Evolutionary conservation across 352 stramenopile genomes (phyloP).

Genomic region (Pythium aristosporum): DNA sequence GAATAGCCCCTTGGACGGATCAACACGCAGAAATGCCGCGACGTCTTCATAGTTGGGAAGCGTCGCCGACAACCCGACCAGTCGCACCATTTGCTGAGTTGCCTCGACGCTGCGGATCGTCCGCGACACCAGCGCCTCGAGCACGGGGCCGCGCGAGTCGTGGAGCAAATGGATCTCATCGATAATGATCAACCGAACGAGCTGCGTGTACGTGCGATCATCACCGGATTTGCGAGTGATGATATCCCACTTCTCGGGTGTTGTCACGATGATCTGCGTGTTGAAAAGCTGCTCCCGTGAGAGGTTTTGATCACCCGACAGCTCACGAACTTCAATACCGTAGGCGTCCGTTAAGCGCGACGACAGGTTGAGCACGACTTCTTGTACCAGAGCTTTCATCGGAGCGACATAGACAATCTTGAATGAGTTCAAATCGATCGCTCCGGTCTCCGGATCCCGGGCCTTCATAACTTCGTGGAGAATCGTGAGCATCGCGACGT

Average conservation of each 20-base stretch:
- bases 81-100: conserved; percentile 95
- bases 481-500: conserved; percentile 98
- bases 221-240: conserved; percentile 98
- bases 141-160: conserved; percentile 97
- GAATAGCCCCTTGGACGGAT: conserved; percentile 97
- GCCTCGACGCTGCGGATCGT: conserved; percentile 98
- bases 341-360: conserved; percentile 92
- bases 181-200: conserved; percentile 99
- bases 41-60: conserved; percentile 99
- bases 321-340: conserved; percentile 94
- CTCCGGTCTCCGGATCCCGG: conserved; percentile 65
- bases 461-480: conserved; percentile 97
- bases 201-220: conserved; percentile 96
- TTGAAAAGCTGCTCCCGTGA: conserved; percentile 97
- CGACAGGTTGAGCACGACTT: conserved; percentile 98
- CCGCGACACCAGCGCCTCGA: conserved; percentile 97
- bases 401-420: conserved; percentile 99
- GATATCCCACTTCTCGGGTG: conserved; percentile 99
- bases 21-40: conserved; percentile 97
- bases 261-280: conserved; percentile 99
- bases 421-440: conserved; percentile 95
- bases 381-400: conserved; percentile 99
- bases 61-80: conserved; percentile 98
- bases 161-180: conserved; percentile 99
- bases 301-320: conserved; percentile 98